A percentile compares a stretch with the other conserved stretches of the same genome.
phyloP scores from a whole-genome alignment of 192 early-diverging fungal genomes.

The Phlyctochytrium planicorne region DNA sequence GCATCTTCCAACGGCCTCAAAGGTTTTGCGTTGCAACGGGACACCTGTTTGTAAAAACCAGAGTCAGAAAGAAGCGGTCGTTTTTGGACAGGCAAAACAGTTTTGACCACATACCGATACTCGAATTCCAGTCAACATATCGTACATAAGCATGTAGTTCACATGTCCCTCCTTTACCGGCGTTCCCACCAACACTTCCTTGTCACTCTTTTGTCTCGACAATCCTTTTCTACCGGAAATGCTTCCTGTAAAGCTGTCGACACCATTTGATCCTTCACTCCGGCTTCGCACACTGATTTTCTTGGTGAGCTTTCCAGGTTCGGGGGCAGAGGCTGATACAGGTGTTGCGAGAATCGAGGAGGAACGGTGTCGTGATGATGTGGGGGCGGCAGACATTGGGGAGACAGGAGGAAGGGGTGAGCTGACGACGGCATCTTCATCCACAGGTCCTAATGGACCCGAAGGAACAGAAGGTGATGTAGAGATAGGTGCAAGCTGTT shows the following conservation, averaged over 20 bases:
- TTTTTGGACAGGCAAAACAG: too few relatives aligned
- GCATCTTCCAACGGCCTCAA: slow-evolving; percentile 61
- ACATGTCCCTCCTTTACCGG: slow-evolving; percentile 90
- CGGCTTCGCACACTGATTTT: slow-evolving; percentile 1
- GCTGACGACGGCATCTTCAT: too few relatives aligned
- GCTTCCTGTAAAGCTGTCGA: not conserved
- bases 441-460: too few relatives aligned
- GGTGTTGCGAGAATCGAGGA: not conserved
- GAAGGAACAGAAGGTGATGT: too few relatives aligned
- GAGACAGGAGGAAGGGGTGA: not conserved
- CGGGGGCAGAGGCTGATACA: not conserved
- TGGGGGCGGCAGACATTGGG: not conserved
- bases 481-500: too few relatives aligned
- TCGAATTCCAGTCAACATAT: slow-evolving; percentile 97
- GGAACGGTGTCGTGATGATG: not conserved
- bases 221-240: slow-evolving; percentile 2
- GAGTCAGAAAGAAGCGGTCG: too few relatives aligned
- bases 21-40: slow-evolving; percentile 83
- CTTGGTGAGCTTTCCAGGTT: not conserved
- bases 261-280: not conserved
- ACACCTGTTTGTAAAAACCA: slow-evolving; percentile 42
- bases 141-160: slow-evolving; percentile 97
- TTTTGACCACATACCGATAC: slow-evolving; percentile 74
- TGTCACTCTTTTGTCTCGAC: slow-evolving; percentile 29
- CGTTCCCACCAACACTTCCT: slow-evolving; percentile 70